Conservation (phyloP, 2,329 filamentous ascomycete genomes). For the Plenodomus lindquistii region DNA sequence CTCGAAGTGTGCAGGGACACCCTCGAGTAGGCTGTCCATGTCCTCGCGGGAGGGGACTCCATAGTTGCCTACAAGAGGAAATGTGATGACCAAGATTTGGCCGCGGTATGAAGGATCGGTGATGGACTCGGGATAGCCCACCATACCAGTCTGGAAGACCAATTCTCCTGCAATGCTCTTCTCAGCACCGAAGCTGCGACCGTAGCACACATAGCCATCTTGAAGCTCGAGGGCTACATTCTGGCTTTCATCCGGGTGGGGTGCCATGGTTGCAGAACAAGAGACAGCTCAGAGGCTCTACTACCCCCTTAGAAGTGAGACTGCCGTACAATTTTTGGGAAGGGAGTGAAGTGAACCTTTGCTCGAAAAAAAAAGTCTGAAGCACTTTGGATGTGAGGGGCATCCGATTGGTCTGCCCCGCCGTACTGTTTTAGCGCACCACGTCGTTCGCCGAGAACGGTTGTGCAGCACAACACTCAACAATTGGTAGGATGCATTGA, state of each 20-base stretch:
- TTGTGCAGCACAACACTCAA: background rate
- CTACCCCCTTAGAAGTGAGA: conserved; percentile 36
- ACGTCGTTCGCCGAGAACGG: background rate
- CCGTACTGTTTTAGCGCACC: conserved; percentile 6
- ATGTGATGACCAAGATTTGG: conserved; percentile 95
- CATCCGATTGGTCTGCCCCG: conserved; percentile 12
- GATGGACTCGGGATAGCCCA: conserved; percentile 93
- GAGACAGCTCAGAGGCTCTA: conserved; percentile 41
- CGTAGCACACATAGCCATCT: conserved; percentile 88
- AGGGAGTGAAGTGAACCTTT: conserved; percentile 19
- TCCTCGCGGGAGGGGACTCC: conserved; percentile 87
- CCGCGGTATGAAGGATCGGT: conserved; percentile 87
- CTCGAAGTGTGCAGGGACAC: conserved; percentile 92
- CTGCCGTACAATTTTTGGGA: conserved; percentile 35
- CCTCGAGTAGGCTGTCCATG: conserved; percentile 80
- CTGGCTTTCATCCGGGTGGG: conserved; percentile 49
- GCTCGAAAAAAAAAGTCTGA: conserved; percentile 18
- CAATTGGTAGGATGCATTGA: background rate
- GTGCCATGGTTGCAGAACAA: conserved; percentile 36
- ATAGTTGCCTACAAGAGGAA: conserved; percentile 95
- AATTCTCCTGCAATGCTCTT: conserved; percentile 96
- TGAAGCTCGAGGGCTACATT: conserved; percentile 88
- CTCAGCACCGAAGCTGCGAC: conserved; percentile 93
- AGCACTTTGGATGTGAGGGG: background rate
- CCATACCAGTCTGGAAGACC: conserved; percentile 99